Conservation (phyloP, 148 eudicot genomes). For the Amaranthus cruentus region DNA sequence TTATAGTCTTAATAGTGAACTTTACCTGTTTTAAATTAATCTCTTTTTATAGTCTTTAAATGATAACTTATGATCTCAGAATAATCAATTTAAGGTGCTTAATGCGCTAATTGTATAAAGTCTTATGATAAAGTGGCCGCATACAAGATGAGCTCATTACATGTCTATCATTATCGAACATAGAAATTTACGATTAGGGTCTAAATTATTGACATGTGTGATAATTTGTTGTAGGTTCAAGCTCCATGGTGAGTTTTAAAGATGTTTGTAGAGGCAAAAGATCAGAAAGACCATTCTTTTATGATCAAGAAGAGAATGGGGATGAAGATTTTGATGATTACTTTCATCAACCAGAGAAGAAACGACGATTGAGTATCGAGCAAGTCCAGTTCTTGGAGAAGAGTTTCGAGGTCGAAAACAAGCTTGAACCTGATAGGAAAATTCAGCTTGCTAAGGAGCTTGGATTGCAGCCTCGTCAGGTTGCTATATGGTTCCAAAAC, state of each 20-base stretch:
- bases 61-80: too few species aligned
- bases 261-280: conserved; percentile 43
- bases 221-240: conserved; percentile 38
- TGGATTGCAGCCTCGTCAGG: conserved; percentile 68
- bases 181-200: too few species aligned
- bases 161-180: too few species aligned
- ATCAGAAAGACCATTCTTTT: conserved; percentile 41
- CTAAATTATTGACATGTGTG: too few species aligned
- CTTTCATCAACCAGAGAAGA: conserved; percentile 36
- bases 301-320: neutral
- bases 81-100: too few species aligned
- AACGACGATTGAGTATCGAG: conserved; percentile 38
- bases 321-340: neutral
- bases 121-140: too few species aligned
- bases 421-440: conserved; percentile 75
- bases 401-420: conserved; percentile 62
- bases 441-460: conserved; percentile 44
- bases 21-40: too few species aligned
- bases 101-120: too few species aligned
- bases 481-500: conserved; percentile 78
- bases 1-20: too few species aligned
- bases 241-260: conserved; percentile 71
- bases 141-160: too few species aligned
- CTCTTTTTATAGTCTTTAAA: too few species aligned
- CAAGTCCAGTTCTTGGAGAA: conserved; percentile 62